Evolutionary conservation across 2,329 filamentous ascomycete genomes (phyloP), one percentile per base, ranked within the genome.

Genomic region (Aspergillus quadricinctus): DNA sequence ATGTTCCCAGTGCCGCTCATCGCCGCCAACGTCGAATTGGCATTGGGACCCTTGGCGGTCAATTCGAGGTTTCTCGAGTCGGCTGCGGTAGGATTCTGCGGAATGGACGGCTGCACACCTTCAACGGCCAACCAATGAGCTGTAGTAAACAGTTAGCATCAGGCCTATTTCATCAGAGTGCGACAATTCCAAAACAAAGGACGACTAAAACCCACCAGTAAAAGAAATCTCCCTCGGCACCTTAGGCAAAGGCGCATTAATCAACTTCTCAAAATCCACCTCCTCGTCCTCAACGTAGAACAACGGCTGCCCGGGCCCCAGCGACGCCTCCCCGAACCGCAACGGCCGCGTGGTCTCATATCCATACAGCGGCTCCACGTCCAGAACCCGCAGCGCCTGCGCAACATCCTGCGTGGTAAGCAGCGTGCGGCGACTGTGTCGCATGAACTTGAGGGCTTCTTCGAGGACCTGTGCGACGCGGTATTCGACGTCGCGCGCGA

Each of bases 201-300:
- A 50, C 11, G 6, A 14, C 31, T 17, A 9, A 52, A 19, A 27
- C 23, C 81, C 78, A 93, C 91, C 89, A 43, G 93, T 97, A 70
- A 97, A 93, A 59, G 87, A 90, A 66, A 94, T 88, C 73, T 99
- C 94, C 50, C 93, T 83, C 35, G 94, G 94, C 29, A 99, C 92
- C 74, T 95, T 97, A 27, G 94, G 94, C 63, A 99, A 77, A 4
- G 94, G 90, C 62, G 92, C 92, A 77, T 99, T 99, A 72, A 99
- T 97, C 64, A 99, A 80, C 80, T 97, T 97, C 78, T 99, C 94
- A 70, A 99, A 97, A 75, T 99, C 94, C 54, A 97, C 88, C 78
- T 99, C 94, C 70, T 99, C 94, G 72, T 99, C 94, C 70, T 99
- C 94, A 40, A 99, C 89, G 72, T 99, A 99, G 75, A 93, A 99